These are phyloP conservation scores for Jimgerdemannia flammicorona DNA, from an alignment of 192 early-diverging fungal species.

Conservation along the genomic window DNA sequence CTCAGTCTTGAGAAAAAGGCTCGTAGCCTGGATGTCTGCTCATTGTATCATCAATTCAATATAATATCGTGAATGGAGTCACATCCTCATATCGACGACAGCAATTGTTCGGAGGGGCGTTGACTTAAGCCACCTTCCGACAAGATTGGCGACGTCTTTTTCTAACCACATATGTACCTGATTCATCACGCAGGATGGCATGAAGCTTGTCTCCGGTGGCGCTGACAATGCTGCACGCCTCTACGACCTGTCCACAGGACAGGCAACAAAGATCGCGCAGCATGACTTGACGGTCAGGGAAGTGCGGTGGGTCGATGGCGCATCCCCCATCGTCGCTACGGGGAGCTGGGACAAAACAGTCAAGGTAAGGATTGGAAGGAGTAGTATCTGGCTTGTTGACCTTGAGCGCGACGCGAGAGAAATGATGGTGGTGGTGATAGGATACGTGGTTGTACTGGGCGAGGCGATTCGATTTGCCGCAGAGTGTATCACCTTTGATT, in stretches of 20 bases:
- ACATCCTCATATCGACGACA: no score
- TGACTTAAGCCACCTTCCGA: no score
- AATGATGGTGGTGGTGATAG: not conserved
- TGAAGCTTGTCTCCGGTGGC: constrained; percentile 84
- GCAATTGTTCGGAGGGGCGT: no score
- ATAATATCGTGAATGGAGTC: no score
- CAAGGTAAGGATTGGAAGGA: constrained; percentile 31
- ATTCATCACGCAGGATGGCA: constrained; percentile 70
- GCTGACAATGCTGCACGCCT: constrained; percentile 86
- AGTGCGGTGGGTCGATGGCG: constrained; percentile 71
- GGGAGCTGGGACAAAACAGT: constrained; percentile 96
- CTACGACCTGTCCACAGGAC: constrained; percentile 80
- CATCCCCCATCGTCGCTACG: constrained; percentile 65
- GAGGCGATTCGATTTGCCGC: no score
- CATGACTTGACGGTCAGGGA: constrained; percentile 90
- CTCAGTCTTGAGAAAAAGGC: no score
- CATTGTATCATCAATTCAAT: no score
- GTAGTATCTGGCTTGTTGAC: no score
- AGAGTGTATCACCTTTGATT: no score
- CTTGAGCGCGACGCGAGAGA: not conserved
- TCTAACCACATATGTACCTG: not conserved
- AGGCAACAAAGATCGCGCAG: constrained; percentile 77
- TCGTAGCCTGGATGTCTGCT: no score
- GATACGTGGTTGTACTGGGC: no score
- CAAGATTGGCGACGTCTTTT: not conserved